Percentiles rank a stretch among this genome's conserved stretches.
Evolutionary conservation across 208 protist genomes (phyloP).

Genomic region (Kentomonas sorsogonicus): DNA sequence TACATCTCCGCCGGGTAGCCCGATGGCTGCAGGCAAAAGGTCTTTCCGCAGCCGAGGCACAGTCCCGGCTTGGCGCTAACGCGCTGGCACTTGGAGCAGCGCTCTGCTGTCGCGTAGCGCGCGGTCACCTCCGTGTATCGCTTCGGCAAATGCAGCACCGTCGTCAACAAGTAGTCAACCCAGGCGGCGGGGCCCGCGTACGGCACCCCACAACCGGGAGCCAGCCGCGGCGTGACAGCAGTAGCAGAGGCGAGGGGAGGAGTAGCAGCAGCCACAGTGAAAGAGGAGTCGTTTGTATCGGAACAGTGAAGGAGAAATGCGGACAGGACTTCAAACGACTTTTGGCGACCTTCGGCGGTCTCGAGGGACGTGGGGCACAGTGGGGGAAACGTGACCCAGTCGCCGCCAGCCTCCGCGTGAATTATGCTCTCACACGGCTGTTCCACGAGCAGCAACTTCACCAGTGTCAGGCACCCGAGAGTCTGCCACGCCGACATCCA

Average conservation of each 20-base stretch:
- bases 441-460: constrained; percentile 44
- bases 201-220: constrained; percentile 5
- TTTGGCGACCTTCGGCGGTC: constrained; percentile 17
- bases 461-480: constrained; percentile 47
- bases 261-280: background rate
- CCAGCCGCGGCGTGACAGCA: constrained; percentile 2
- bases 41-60: constrained; percentile 49
- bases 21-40: constrained; percentile 31
- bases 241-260: background rate
- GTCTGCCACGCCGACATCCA: constrained; percentile 44
- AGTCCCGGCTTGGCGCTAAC: constrained; percentile 22
- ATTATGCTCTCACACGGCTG: too few species aligned
- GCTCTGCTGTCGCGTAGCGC: constrained; percentile 13
- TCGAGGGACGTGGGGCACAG: constrained; percentile 21
- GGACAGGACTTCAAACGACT: constrained; percentile 27
- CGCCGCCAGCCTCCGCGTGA: too few species aligned
- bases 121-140: constrained; percentile 30
- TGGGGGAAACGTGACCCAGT: too few species aligned
- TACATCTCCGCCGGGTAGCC: constrained; percentile 32
- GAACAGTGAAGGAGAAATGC: background rate
- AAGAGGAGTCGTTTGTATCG: too few species aligned
- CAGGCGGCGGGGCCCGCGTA: constrained; percentile 22
- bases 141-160: constrained; percentile 39
- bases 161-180: constrained; percentile 20
- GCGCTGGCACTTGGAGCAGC: constrained; percentile 25